Evolutionary conservation across 345 rosid species (phyloP), one percentile per base, ranked within the genome.

Genomic region (Citrus glauca): DNA sequence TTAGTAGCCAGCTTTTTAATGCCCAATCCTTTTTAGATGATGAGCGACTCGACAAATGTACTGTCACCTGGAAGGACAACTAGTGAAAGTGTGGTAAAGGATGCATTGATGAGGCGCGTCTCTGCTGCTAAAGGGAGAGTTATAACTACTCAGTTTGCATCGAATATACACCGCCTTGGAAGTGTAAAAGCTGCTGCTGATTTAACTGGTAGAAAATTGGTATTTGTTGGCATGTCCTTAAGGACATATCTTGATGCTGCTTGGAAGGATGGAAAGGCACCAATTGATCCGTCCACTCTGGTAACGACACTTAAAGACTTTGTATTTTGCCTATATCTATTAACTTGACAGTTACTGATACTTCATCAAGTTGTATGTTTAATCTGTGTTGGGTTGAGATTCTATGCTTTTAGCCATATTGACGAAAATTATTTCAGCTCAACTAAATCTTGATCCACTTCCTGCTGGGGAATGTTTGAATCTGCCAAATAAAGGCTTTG

Each of bases 1-100:
- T 38, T 11, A 50, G 67, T 7, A 30, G 53, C 38, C 38, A 71
- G 20, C 57, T 40, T 50, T 40, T 53, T 53, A 65, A 27, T 53
- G 11, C 59, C 20, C 3, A 28, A 71, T 38, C 27, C 6, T 82
- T 63, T 77, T 69, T 88, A 96, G 99, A 96, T 96, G 99, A 94
- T 94, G 99, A 96, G 98, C 66, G 99, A 96, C 85, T 96, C 99
- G 22, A 96, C 99, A 78, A 96, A 96, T 91, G 86, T 96, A 67
- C 78, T 96, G 79, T 91, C 99, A 55, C 97, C 98, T 70, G 99
- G 99, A 81, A 92, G 98, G 90, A 96, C 98, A 81, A 83, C 72
- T 65, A 96, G 99, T 65, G 98, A 96, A 84, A 86, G 86, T 42
- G 88, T 87, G 64, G 99, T 96, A 22, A 94, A 92, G 71, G 97